phyloP scores from a whole-genome alignment of 2,329 filamentous ascomycete species.

The Cladosporium sp. region DNA sequence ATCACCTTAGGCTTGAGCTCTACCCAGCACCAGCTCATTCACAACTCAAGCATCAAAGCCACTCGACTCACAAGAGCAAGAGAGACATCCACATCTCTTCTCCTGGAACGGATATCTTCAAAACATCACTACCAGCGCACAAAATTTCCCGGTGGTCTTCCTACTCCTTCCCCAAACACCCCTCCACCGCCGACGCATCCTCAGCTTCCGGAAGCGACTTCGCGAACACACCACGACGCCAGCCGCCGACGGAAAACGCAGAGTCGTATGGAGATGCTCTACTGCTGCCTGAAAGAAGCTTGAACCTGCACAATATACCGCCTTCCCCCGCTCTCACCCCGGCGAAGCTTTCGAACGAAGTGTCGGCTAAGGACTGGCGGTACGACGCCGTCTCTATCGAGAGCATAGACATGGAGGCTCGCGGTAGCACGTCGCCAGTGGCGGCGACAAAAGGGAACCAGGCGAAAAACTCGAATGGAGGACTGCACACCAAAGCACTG shows the following conservation, averaged over 20 bases:
- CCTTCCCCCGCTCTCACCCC: constrained; percentile 30
- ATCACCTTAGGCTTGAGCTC: constrained; percentile 59
- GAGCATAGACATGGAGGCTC: constrained; percentile 67
- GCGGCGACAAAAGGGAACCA: constrained; percentile 36
- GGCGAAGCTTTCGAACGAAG: constrained; percentile 41
- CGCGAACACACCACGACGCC: constrained; percentile 12
- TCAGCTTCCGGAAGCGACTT: constrained; percentile 2
- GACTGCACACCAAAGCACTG: constrained; percentile 76
- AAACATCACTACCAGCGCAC: constrained; percentile 40
- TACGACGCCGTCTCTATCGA: constrained; percentile 76
- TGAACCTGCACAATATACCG: constrained; percentile 33
- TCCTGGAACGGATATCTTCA: constrained; percentile 43
- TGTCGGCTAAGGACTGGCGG: constrained; percentile 67
- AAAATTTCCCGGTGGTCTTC: constrained; percentile 36
- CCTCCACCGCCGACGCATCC: constrained; percentile 6
- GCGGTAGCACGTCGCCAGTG: constrained; percentile 21
- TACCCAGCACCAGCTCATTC: constrained; percentile 36
- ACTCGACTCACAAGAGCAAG: background rate
- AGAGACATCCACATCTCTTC: constrained; percentile 36
- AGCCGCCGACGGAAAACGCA: constrained; percentile 10
- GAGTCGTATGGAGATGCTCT: constrained; percentile 34
- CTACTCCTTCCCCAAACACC: constrained; percentile 14
- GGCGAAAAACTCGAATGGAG: constrained; percentile 51
- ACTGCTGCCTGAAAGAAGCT: constrained; percentile 31
- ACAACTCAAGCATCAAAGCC: background rate